Percentiles rank a stretch among this genome's conserved stretches.
Conservation (phyloP, 225 moss, liverwort and hornwort genomes). For the Sphagnum tenellum region DNA sequence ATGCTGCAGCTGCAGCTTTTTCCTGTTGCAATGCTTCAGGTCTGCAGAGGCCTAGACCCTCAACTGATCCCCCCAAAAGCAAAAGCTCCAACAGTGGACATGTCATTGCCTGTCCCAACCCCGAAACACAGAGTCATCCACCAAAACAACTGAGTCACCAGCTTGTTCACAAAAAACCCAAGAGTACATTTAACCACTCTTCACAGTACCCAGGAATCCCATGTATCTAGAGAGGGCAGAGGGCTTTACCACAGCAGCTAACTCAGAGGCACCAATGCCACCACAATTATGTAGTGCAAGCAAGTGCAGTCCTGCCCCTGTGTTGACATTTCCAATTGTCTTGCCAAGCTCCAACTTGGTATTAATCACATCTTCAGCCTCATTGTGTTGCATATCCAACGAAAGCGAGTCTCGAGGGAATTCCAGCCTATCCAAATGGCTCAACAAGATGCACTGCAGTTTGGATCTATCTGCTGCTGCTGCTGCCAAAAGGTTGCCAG, state of each 20-base stretch:
- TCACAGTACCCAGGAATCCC: neutral
- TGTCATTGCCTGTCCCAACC: constrained; percentile 37
- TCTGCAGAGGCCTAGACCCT: constrained; percentile 51
- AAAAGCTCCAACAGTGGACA: constrained; percentile 71
- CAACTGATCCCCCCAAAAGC: constrained; percentile 78
- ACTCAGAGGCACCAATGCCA: constrained; percentile 38
- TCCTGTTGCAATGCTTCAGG: constrained; percentile 29
- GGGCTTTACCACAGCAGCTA: constrained; percentile 45
- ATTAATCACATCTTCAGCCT: constrained; percentile 21
- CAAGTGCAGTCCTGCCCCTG: constrained; percentile 56
- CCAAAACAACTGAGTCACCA: neutral
- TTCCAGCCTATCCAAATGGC: constrained; percentile 71
- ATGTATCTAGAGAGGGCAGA: neutral
- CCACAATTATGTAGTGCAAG: constrained; percentile 86
- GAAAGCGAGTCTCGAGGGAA: constrained; percentile 17
- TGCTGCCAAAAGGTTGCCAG: constrained; percentile 57
- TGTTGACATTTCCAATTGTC: constrained; percentile 23
- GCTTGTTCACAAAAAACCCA: neutral
- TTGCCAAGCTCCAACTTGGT: constrained; percentile 24
- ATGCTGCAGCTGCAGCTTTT: constrained; percentile 31
- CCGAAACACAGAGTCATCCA: neutral
- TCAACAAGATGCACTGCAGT: constrained; percentile 56
- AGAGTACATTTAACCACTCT: too few species aligned
- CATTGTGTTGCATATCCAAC: constrained; percentile 9
- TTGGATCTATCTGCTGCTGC: constrained; percentile 53